Percentiles rank a stretch among this genome's conserved stretches.
Conservation (phyloP, 2,329 filamentous ascomycete genomes). For the Epicoccum nigrum region DNA sequence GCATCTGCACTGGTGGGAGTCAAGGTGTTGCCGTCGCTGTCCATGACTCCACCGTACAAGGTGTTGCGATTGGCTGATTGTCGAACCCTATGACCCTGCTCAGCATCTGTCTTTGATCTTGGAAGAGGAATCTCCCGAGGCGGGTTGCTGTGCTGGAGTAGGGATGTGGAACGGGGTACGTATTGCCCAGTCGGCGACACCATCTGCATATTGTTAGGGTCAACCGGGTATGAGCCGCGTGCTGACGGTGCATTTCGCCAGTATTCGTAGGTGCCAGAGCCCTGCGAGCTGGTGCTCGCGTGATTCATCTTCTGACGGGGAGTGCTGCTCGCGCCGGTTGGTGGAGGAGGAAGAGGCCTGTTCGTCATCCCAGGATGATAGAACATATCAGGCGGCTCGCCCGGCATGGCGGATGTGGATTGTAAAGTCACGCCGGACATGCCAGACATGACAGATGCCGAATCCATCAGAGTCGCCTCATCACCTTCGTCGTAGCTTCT, state of each 20-base stretch:
- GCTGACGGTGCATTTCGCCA: constrained; percentile 44
- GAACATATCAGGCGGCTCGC: constrained; percentile 85
- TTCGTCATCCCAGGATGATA: constrained; percentile 82
- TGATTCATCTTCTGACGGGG: constrained; percentile 51
- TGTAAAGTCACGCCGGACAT: constrained; percentile 35
- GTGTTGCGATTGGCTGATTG: constrained; percentile 46
- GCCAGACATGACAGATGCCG: constrained; percentile 28
- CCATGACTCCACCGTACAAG: constrained; percentile 41
- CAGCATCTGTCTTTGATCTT: constrained; percentile 91
- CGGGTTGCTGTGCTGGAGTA: constrained; percentile 80
- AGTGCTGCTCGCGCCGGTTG: constrained; percentile 59
- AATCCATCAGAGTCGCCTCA: constrained; percentile 62
- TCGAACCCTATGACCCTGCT: constrained; percentile 59
- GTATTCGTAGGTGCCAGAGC: constrained; percentile 55
- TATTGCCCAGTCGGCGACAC: constrained; percentile 38
- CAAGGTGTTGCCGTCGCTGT: constrained; percentile 62
- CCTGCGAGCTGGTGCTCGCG: constrained; percentile 39
- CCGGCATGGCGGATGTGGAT: constrained; percentile 44
- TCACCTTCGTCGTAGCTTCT: constrained; percentile 94
- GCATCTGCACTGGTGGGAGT: constrained; percentile 54
- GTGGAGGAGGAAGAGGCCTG: constrained; percentile 67
- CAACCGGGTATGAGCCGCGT: constrained; percentile 40
- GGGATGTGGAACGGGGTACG: constrained; percentile 60
- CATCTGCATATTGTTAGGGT: constrained; percentile 41
- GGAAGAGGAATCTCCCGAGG: constrained; percentile 82